These are phyloP conservation scores for Withania somnifera DNA, from an alignment of 305 asterid species.

Conservation along the genomic window DNA sequence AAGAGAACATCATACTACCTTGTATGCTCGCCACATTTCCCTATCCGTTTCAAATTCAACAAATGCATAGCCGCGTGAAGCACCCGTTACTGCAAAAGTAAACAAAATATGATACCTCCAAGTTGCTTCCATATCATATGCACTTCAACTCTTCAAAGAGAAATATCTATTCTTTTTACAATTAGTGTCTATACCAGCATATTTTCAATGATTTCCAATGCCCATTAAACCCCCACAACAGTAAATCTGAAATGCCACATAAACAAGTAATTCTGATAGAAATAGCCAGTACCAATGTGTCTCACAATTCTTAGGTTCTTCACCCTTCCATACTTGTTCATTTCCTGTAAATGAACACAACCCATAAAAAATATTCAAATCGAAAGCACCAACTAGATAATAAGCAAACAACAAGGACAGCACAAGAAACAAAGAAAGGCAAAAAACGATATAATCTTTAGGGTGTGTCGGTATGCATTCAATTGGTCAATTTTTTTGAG, in stretches of 20 bases:
- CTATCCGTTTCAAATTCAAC: constrained; percentile 80
- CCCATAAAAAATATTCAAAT: neutral
- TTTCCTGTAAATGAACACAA: constrained; percentile 35
- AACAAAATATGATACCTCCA: neutral
- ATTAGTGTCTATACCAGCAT: neutral
- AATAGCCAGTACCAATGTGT: constrained; percentile 50
- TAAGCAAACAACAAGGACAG: neutral
- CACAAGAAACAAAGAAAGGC: neutral
- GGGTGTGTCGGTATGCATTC: too few relatives aligned
- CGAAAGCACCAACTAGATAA: neutral
- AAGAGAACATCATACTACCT: constrained; percentile 21
- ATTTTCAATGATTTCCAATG: neutral
- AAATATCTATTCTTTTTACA: neutral
- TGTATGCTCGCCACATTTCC: constrained; percentile 82
- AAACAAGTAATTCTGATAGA: neutral
- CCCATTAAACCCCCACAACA: neutral
- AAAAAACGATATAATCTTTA: neutral
- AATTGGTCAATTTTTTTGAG: too few relatives aligned
- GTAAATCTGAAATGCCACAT: neutral
- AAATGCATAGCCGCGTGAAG: constrained; percentile 88
- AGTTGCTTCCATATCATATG: neutral
- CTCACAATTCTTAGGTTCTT: constrained; percentile 74
- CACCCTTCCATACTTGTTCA: constrained; percentile 70
- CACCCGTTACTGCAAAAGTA: constrained; percentile 67
- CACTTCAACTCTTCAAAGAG: neutral